Percentiles rank a stretch among this genome's conserved stretches.
Conservation (phyloP, 345 rosid species). For the Linum tenue region DNA sequence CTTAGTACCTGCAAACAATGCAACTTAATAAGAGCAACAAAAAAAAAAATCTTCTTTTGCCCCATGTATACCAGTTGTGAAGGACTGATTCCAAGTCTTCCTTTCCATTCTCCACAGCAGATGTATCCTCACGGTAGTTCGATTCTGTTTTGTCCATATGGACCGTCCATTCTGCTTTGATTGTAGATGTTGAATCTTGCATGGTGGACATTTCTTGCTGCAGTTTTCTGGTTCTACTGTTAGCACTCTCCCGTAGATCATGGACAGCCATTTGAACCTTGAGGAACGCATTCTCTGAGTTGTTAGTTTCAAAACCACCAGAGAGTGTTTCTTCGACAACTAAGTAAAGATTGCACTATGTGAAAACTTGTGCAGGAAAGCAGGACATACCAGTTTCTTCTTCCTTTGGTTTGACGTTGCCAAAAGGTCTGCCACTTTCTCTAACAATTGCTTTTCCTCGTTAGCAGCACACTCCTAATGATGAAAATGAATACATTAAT, state of each 20-base stretch:
- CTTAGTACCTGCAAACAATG: constrained; percentile 11
- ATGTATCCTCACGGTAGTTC: constrained; percentile 51
- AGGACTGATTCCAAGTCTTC: constrained; percentile 69
- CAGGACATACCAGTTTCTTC: constrained; percentile 59
- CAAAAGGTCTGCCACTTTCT: constrained; percentile 83
- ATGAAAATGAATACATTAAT: constrained; percentile 9
- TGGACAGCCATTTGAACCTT: constrained; percentile 88
- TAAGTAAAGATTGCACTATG: not conserved
- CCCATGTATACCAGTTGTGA: constrained; percentile 53
- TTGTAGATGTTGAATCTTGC: constrained; percentile 68
- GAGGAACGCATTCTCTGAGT: not conserved
- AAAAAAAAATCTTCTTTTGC: constrained; percentile 1
- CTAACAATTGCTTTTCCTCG: constrained; percentile 79
- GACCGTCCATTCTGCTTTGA: constrained; percentile 65
- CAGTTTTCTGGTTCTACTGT: constrained; percentile 56
- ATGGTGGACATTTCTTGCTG: constrained; percentile 91
- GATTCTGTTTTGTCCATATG: constrained; percentile 85
- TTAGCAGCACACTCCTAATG: constrained; percentile 74
- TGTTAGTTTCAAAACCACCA: constrained; percentile 6
- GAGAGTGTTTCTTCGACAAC: not conserved
- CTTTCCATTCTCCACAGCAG: constrained; percentile 72
- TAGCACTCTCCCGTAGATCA: constrained; percentile 69
- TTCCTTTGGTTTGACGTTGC: constrained; percentile 77
- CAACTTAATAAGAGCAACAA: not conserved
- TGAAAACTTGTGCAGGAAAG: not conserved